Evolutionary conservation across 345 rosid genomes (phyloP).

Genomic region (Anacardium occidentale): DNA sequence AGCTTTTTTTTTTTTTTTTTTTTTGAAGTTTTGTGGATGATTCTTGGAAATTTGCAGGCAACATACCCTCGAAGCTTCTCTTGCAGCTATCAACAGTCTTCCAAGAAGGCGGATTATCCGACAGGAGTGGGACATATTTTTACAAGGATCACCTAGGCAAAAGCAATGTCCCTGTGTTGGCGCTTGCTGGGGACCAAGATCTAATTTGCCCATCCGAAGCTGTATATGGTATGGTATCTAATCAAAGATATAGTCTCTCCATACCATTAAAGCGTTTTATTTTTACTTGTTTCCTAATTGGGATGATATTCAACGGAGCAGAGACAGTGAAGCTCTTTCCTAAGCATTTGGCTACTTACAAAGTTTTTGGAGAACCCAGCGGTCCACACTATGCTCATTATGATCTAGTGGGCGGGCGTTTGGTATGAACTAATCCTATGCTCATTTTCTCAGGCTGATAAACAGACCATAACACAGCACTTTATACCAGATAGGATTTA

Average conservation of each 20-base stretch:
- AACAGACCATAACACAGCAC: neutral
- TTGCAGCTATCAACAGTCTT: constrained; percentile 70
- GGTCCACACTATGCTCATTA: constrained; percentile 89
- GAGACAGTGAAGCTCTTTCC: constrained; percentile 80
- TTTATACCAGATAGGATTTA: neutral
- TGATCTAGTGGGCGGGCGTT: constrained; percentile 65
- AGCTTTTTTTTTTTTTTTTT: no score
- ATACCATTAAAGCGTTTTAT: no score
- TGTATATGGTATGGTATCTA: constrained; percentile 56
- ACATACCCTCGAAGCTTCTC: constrained; percentile 70
- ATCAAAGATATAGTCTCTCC: neutral
- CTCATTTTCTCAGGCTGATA: neutral
- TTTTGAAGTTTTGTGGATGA: neutral
- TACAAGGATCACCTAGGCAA: constrained; percentile 69
- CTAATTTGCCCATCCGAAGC: constrained; percentile 81
- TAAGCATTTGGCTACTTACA: constrained; percentile 49
- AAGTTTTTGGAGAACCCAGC: constrained; percentile 64
- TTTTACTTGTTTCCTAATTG: neutral
- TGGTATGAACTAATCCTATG: constrained; percentile 42
- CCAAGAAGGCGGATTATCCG: constrained; percentile 55
- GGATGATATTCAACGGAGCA: constrained; percentile 33
- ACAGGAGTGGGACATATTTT: constrained; percentile 54
- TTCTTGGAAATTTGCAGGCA: constrained; percentile 43
- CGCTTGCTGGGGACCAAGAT: constrained; percentile 82
- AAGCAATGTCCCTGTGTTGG: constrained; percentile 72